A percentile compares a stretch with the other conserved stretches of the same genome.
These are phyloP conservation scores for Populus simonii DNA, from an alignment of 345 rosid species.

Conservation along the genomic window DNA sequence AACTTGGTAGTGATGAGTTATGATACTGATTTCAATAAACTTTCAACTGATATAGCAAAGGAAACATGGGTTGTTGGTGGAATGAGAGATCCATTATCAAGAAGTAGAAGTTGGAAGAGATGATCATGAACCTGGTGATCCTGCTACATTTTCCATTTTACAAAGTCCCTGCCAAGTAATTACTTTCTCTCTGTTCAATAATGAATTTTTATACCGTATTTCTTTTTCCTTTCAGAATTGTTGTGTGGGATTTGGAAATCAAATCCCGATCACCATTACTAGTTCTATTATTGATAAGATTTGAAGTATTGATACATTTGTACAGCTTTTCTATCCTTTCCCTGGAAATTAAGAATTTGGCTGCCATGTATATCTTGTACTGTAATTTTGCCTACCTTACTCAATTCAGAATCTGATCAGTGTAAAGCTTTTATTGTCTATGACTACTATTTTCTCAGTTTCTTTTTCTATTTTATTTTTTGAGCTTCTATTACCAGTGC, in stretches of 20 bases:
- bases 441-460: background rate
- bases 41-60: constrained; percentile 64
- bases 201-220: background rate
- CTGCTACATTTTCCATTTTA: background rate
- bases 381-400: background rate
- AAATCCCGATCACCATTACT: constrained; percentile 9
- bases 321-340: constrained; percentile 32
- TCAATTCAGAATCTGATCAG: constrained; percentile 3
- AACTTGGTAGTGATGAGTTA: constrained; percentile 46
- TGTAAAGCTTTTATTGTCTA: background rate
- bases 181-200: background rate
- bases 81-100: constrained; percentile 47
- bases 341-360: constrained; percentile 24
- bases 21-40: constrained; percentile 56
- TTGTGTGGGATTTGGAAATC: constrained; percentile 16
- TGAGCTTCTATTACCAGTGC: background rate
- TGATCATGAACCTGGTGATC: constrained; percentile 22
- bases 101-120: constrained; percentile 77
- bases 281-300: background rate
- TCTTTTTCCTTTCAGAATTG: constrained; percentile 12
- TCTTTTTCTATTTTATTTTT: background rate
- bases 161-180: background rate
- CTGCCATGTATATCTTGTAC: constrained; percentile 15
- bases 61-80: constrained; percentile 88
- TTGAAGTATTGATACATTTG: constrained; percentile 10